Percentiles rank a stretch among this genome's conserved stretches.
phyloP scores from a whole-genome alignment of 495 filamentous ascomycete genomes.

The Penicillium cinerascens region DNA sequence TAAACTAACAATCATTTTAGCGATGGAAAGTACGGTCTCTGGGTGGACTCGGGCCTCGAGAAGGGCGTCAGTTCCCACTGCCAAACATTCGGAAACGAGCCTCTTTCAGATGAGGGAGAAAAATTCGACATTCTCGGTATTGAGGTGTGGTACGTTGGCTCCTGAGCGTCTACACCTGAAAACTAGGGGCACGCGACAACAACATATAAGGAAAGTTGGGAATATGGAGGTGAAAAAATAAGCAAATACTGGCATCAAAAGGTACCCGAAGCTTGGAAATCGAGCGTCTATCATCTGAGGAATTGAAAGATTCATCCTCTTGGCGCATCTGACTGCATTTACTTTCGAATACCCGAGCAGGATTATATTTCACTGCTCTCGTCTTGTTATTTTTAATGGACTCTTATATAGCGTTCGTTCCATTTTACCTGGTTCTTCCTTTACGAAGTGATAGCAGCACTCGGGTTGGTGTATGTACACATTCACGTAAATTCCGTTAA shows the following conservation, averaged over 20 bases:
- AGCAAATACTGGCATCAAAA: not conserved
- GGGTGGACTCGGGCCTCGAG: conserved; percentile 87
- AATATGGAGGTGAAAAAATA: not conserved
- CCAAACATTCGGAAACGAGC: conserved; percentile 93
- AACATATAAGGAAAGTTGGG: not conserved
- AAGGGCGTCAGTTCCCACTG: conserved; percentile 76
- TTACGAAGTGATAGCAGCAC: too few relatives aligned
- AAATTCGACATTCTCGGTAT: conserved; percentile 92
- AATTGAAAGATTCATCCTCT: not conserved
- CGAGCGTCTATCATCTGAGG: not conserved
- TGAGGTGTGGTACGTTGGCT: conserved; percentile 81
- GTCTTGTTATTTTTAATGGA: not conserved
- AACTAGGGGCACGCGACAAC: not conserved
- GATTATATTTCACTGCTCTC: conserved; percentile 2
- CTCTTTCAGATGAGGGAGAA: conserved; percentile 86
- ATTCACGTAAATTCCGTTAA: not conserved
- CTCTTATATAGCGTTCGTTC: too few relatives aligned
- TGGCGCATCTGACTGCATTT: conserved; percentile 10
- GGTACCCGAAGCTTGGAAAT: not conserved
- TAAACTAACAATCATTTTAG: conserved; percentile 32
- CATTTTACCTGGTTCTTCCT: too few relatives aligned
- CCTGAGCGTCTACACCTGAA: conserved; percentile 18
- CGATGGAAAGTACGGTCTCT: conserved; percentile 88
- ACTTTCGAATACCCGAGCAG: conserved; percentile 17
- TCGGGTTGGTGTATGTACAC: not conserved